Evolutionary conservation across 345 rosid species (phyloP).

Genomic region (Anastatica hierochuntica): DNA sequence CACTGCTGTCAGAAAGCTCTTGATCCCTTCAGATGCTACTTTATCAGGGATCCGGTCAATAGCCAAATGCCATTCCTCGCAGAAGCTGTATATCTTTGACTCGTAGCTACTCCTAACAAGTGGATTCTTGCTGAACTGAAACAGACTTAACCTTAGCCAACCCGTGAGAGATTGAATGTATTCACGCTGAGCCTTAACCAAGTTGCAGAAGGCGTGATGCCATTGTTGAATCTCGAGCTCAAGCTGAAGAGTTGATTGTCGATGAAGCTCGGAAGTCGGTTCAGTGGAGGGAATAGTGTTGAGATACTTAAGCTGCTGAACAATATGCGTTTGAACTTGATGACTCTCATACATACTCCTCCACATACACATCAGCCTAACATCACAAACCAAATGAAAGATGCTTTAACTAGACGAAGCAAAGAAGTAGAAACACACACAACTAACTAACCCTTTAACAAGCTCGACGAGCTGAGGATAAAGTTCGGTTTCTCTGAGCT

Average conservation of each 20-base stretch:
- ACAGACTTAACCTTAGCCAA: conserved; percentile 89
- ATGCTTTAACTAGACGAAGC: background rate
- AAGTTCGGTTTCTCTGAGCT: conserved; percentile 70
- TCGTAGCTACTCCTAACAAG: conserved; percentile 39
- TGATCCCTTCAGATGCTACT: conserved; percentile 96
- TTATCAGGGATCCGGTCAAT: conserved; percentile 84
- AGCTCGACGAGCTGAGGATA: conserved; percentile 85
- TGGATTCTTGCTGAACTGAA: conserved; percentile 70
- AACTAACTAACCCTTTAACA: conserved; percentile 79
- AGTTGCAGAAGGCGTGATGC: conserved; percentile 78
- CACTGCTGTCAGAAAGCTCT: conserved; percentile 66
- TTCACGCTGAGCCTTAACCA: conserved; percentile 72
- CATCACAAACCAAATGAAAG: conserved; percentile 5
- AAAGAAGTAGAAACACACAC: no score
- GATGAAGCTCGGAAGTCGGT: conserved; percentile 84
- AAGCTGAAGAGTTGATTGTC: conserved; percentile 82
- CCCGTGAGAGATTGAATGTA: conserved; percentile 81
- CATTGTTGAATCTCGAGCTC: conserved; percentile 92
- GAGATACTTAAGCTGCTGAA: conserved; percentile 87
- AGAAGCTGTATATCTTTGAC: conserved; percentile 69
- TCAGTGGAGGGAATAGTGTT: conserved; percentile 79
- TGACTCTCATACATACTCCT: conserved; percentile 98
- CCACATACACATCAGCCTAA: conserved; percentile 96
- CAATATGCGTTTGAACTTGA: conserved; percentile 94
- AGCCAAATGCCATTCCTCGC: conserved; percentile 88